These are phyloP conservation scores for Candida glaebosa DNA, from an alignment of 805 yeast species.

Conservation along the genomic window DNA sequence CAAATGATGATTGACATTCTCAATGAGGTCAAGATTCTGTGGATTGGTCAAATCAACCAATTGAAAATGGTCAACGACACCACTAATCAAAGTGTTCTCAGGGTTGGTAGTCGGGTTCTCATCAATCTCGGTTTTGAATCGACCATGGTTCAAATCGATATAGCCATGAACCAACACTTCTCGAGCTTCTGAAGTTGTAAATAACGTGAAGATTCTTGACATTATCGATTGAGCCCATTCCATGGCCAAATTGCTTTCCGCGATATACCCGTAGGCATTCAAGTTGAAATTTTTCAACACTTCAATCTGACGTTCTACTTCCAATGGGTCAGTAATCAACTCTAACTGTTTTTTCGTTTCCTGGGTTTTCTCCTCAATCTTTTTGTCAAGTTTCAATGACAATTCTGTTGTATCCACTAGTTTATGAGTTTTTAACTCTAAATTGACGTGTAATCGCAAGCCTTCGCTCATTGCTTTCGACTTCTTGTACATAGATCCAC, in stretches of 20 bases:
- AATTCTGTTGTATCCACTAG: slow-evolving; percentile 19
- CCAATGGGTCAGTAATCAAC: not conserved
- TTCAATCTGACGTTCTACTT: not conserved
- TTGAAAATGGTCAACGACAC: slow-evolving; percentile 54
- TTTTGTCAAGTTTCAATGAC: not conserved
- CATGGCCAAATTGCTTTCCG: slow-evolving; percentile 19
- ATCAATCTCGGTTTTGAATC: slow-evolving; percentile 10
- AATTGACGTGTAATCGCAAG: slow-evolving; percentile 37
- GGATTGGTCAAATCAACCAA: slow-evolving; percentile 12
- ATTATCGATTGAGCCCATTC: slow-evolving; percentile 43
- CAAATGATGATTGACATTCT: slow-evolving; percentile 19
- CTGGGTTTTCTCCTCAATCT: slow-evolving; percentile 8
- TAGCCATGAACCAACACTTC: slow-evolving; percentile 60
- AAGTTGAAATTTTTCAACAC: slow-evolving; percentile 10
- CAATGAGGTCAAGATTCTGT: slow-evolving; percentile 18
- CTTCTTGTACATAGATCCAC: slow-evolving; percentile 31
- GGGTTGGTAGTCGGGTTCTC: slow-evolving; percentile 6
- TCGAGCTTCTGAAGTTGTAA: slow-evolving; percentile 51
- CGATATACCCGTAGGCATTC: slow-evolving; percentile 4
- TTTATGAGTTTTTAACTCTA: slow-evolving; percentile 48
- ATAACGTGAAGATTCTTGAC: slow-evolving; percentile 37
- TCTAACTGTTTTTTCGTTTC: not conserved
- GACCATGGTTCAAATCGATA: slow-evolving; percentile 27
- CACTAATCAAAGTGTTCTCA: slow-evolving; percentile 51
- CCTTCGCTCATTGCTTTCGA: slow-evolving; percentile 49